Conservation (phyloP, 2,329 filamentous ascomycete genomes). For the Penicillium sclerotigenum region DNA sequence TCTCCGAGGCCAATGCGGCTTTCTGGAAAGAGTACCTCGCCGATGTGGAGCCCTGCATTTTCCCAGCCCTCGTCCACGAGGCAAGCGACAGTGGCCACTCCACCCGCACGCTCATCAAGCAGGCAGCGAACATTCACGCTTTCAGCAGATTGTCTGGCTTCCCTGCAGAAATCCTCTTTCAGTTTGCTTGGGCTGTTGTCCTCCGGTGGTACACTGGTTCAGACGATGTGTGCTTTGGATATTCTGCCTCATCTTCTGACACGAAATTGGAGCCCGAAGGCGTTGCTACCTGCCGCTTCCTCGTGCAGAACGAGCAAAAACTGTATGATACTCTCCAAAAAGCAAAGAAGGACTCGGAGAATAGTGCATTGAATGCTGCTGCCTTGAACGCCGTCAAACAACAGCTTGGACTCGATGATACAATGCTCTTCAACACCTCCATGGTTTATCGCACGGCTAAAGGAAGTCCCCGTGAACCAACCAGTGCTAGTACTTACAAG, state of each 20-base stretch:
- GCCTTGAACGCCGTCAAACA: conserved; percentile 26
- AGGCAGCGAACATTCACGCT: conserved; percentile 21
- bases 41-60: conserved; percentile 47
- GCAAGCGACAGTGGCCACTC: conserved; percentile 4
- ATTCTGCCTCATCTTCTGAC: conserved; percentile 37
- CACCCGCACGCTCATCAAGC: conserved; percentile 19
- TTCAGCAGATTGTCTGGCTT: conserved; percentile 24
- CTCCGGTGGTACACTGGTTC: conserved; percentile 44
- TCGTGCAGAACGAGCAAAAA: conserved; percentile 25
- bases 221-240: conserved; percentile 48
- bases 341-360: conserved; percentile 20
- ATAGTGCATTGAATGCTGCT: conserved; percentile 19
- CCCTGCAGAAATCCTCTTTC: conserved; percentile 29
- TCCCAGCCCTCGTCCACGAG: conserved; percentile 34
- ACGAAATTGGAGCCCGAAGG: conserved; percentile 28
- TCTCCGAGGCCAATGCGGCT: conserved; percentile 32
- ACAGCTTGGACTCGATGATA: conserved; percentile 25
- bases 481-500: conserved; percentile 20
- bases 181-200: conserved; percentile 47
- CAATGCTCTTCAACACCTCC: conserved; percentile 32
- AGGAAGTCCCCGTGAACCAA: neutral
- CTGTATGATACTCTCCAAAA: conserved; percentile 23
- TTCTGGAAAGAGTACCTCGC: conserved; percentile 49
- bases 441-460: conserved; percentile 24
- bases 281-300: conserved; percentile 24